These are phyloP conservation scores for Penicillium verrucosum DNA, from an alignment of 2,329 filamentous ascomycete genomes.

Conservation along the genomic window DNA sequence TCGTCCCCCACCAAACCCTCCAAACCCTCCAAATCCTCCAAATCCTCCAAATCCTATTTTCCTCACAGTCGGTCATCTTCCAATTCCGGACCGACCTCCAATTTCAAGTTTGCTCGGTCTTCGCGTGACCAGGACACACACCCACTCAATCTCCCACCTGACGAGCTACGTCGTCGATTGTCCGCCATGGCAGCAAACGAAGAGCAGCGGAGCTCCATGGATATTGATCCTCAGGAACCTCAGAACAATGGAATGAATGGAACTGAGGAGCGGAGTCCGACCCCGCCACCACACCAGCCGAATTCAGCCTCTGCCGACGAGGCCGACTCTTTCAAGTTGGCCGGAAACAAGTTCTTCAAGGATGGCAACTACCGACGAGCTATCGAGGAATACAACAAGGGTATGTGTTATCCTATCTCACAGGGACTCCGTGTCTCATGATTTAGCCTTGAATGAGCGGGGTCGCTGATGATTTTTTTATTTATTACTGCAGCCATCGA, in stretches of 20 bases:
- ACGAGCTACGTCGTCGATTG: conserved; percentile 72
- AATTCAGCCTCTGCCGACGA: conserved; percentile 60
- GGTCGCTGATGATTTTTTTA: conserved; percentile 13
- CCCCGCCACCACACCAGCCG: conserved; percentile 48
- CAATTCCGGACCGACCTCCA: conserved; percentile 27
- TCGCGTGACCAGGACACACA: conserved; percentile 62
- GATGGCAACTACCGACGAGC: conserved; percentile 84
- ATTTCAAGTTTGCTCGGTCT: conserved; percentile 36
- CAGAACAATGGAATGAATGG: conserved; percentile 33
- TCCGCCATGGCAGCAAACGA: conserved; percentile 55
- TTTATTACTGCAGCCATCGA: conserved; percentile 66
- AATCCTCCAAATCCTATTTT: conserved; percentile 12
- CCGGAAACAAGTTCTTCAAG: conserved; percentile 97
- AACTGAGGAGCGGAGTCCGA: conserved; percentile 40
- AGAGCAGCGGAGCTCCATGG: conserved; percentile 63
- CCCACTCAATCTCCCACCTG: conserved; percentile 84
- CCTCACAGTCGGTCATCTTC: conserved; percentile 33
- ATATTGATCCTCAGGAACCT: conserved; percentile 56
- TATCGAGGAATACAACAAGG: conserved; percentile 92
- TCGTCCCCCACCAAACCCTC: conserved; percentile 13
- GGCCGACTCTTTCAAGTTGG: conserved; percentile 85
- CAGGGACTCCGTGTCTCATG: neutral
- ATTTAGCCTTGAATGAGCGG: neutral
- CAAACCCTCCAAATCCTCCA: conserved; percentile 15
- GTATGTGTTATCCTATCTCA: conserved; percentile 49